Conservation (phyloP, 2,329 filamentous ascomycete genomes). For the Bertia moriformis region DNA sequence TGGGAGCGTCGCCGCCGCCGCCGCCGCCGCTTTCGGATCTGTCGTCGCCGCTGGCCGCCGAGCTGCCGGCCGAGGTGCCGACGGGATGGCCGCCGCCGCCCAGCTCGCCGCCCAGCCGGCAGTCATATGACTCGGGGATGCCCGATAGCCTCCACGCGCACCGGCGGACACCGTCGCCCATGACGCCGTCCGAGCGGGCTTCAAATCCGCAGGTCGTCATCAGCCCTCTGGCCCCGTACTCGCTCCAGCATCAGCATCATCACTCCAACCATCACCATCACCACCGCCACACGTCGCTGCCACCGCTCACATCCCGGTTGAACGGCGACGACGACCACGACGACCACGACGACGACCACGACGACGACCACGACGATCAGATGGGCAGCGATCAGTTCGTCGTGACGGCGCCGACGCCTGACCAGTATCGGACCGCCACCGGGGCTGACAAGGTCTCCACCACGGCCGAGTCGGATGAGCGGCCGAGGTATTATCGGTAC, state of each 20-base stretch:
- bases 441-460: conserved; percentile 59
- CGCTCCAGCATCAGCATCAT: neutral
- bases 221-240: too few species aligned
- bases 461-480: conserved; percentile 41
- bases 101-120: conserved; percentile 25
- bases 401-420: conserved; percentile 40
- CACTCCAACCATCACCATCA: too few species aligned
- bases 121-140: conserved; percentile 44
- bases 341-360: conserved; percentile 9
- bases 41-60: conserved; percentile 33
- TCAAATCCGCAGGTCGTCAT: too few species aligned
- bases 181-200: conserved; percentile 5
- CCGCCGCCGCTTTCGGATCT: conserved; percentile 23
- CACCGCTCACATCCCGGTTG: too few species aligned
- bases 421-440: conserved; percentile 38
- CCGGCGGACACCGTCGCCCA: conserved; percentile 12
- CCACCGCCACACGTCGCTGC: neutral
- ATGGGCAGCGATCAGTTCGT: conserved; percentile 35
- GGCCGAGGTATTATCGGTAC: conserved; percentile 25
- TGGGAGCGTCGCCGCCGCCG: conserved; percentile 22
- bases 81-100: conserved; percentile 16
- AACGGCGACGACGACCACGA: too few species aligned
- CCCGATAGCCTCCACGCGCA: conserved; percentile 30
- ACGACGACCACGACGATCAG: conserved; percentile 9
- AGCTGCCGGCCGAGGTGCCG: conserved; percentile 42